Evolutionary conservation across 208 protist species (phyloP), one percentile per base, ranked within the genome.

Genomic region (Crithidia mellificae): DNA sequence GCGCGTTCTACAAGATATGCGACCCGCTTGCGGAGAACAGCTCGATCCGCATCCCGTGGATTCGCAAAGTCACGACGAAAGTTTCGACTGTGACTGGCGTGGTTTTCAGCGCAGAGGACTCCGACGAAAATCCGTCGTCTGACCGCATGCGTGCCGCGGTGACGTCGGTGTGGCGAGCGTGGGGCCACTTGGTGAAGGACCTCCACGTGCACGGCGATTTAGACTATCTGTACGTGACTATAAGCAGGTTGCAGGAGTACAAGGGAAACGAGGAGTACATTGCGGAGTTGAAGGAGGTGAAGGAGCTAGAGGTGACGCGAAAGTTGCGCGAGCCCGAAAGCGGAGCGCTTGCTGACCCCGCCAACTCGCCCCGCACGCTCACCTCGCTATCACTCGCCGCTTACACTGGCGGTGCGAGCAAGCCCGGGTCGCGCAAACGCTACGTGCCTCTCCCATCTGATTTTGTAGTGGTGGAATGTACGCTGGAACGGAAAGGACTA

Each of bases 111-210:
- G 58, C 61, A 7, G 69, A 71, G 55, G 59, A 80, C 38, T 72
- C 61, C 1, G 64, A 81, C 22, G 65, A 77, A 15, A 68, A 76
- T 43, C 70, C 73, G 19, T 57, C 63, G 12, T 14, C 50, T 6
- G 63, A 81, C 30, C 72, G 69, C 6, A 88, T 83, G 81, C 80
- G 80, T 38, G 85, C 86, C 53, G 84, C 81, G 0, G 72, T 95
- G 20, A 47, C 54, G n/a, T 70, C 77, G 53, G 83, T 95, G 36
- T 95, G 90, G 90, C 63, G 78, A 36, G 74, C 70, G n/a, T 95
- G 90, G 90, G 90, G 90, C 17, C 85, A 95, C 59, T 68, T 95
- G 12, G 72, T 95, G 7, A 95, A 95, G 66, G 87, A 95, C 55
- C 67, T 95, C 4, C 90, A 93, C 72, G 83, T 93, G 19, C 74